Evolutionary conservation across 1,284 basidiomycete species (phyloP).

Genomic region (Coniophora puteana): DNA sequence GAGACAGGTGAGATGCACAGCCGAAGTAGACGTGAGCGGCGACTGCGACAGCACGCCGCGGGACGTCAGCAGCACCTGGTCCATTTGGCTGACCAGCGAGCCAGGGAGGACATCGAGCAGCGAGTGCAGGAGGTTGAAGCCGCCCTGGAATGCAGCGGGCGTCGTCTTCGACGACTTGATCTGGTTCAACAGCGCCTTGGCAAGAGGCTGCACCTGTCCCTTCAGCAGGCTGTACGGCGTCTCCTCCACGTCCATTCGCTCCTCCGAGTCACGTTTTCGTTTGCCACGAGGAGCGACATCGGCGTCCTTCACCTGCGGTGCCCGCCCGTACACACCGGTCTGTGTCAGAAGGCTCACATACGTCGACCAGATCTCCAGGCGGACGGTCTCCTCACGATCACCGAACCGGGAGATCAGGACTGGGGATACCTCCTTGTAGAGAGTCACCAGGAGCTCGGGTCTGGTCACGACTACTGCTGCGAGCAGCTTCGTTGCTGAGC

Average conservation of each 20-base stretch:
- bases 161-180: slow-evolving; percentile 78
- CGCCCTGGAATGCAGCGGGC: slow-evolving; percentile 79
- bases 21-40: slow-evolving; percentile 64
- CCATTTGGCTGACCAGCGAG: slow-evolving; percentile 71
- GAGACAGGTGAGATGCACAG: slow-evolving; percentile 76
- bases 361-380: slow-evolving; percentile 90
- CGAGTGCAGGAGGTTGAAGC: slow-evolving; percentile 76
- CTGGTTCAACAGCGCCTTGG: slow-evolving; percentile 83
- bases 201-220: slow-evolving; percentile 71
- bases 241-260: slow-evolving; percentile 71
- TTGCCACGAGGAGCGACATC: slow-evolving; percentile 57
- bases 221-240: slow-evolving; percentile 71
- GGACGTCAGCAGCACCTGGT: slow-evolving; percentile 57
- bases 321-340: slow-evolving; percentile 72
- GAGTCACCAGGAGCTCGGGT: slow-evolving; percentile 75
- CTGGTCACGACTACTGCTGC: slow-evolving; percentile 84
- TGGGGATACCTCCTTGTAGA: slow-evolving; percentile 85
- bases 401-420: slow-evolving; percentile 87
- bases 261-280: slow-evolving; percentile 75
- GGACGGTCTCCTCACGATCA: slow-evolving; percentile 94
- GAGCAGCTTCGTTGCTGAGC: slow-evolving; percentile 89
- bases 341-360: slow-evolving; percentile 81
- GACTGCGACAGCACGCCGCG: slow-evolving; percentile 62
- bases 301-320: slow-evolving; percentile 49
- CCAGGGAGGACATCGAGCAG: slow-evolving; percentile 82